A percentile compares a stretch with the other conserved stretches of the same genome.
Evolutionary conservation across 306 rosid species (phyloP).

Genomic region (Alnus glutinosa): DNA sequence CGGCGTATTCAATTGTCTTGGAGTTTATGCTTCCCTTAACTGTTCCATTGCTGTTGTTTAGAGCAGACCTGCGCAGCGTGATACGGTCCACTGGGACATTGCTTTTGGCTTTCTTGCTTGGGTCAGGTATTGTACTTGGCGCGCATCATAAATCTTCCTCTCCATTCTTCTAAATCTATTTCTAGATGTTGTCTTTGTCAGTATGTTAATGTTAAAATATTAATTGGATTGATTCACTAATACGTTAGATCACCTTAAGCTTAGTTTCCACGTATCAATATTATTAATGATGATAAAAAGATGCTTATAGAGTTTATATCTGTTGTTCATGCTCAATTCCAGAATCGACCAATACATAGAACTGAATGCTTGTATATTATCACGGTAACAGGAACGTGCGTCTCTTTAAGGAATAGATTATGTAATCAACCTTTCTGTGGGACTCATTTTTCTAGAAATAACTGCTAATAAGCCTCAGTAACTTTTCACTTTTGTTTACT

Average conservation of each 20-base stretch:
- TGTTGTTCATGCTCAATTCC: neutral
- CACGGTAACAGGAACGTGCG: neutral
- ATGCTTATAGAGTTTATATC: neutral
- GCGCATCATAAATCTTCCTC: neutral
- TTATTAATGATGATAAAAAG: neutral
- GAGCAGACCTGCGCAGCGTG: conserved; percentile 45
- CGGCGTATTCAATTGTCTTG: conserved; percentile 43
- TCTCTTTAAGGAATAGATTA: neutral
- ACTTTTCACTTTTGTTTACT: conserved; percentile 5
- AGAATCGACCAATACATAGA: neutral
- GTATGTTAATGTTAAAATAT: no score
- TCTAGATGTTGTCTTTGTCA: neutral
- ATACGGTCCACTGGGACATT: conserved; percentile 42
- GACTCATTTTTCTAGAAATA: neutral
- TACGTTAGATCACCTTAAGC: neutral
- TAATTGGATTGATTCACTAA: neutral
- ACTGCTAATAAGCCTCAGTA: conserved; percentile 1
- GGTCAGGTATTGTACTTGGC: conserved; percentile 32
- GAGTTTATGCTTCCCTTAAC: conserved; percentile 48
- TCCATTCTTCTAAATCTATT: neutral
- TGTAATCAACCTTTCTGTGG: neutral
- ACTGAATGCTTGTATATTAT: neutral
- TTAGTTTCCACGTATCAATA: neutral
- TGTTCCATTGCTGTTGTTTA: conserved; percentile 45
- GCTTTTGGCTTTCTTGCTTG: conserved; percentile 45